Conservation (phyloP, 1,284 basidiomycete genomes). For the Coriolopsis trogii region DNA sequence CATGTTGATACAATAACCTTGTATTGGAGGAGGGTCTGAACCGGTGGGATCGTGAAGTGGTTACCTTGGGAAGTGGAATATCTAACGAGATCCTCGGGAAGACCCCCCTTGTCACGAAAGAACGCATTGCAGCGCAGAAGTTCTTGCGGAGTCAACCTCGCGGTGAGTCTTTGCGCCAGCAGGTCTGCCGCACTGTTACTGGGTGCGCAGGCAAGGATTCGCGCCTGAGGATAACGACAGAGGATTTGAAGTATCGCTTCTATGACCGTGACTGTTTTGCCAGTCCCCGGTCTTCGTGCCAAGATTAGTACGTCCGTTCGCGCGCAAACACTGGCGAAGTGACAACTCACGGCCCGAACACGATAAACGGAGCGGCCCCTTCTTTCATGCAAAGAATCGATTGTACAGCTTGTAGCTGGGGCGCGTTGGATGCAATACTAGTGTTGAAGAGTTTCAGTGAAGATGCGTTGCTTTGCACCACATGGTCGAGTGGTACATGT, state of each 20-base stretch:
- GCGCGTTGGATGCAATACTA: conserved; percentile 48
- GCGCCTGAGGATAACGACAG: conserved; percentile 41
- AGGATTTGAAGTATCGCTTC: conserved; percentile 67
- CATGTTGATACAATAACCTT: conserved; percentile 64
- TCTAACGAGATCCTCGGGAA: conserved; percentile 45
- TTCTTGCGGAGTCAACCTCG: conserved; percentile 38
- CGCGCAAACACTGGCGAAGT: neutral
- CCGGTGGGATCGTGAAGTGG: conserved; percentile 49
- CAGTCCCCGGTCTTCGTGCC: conserved; percentile 57
- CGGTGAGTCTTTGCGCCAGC: conserved; percentile 53
- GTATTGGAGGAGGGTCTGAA: conserved; percentile 46
- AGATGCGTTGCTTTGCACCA: conserved; percentile 17
- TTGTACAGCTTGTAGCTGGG: conserved; percentile 56
- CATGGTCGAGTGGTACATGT: conserved; percentile 30
- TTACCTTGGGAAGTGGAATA: conserved; percentile 45
- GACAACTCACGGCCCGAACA: conserved; percentile 66
- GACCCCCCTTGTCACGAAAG: conserved; percentile 47
- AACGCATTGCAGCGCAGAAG: conserved; percentile 70
- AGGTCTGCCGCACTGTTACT: conserved; percentile 67
- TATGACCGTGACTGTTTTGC: conserved; percentile 70
- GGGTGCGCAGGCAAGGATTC: conserved; percentile 65
- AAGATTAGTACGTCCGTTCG: neutral
- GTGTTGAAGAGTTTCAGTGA: conserved; percentile 40
- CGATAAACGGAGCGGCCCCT: conserved; percentile 57
- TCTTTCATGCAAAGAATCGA: conserved; percentile 48